Base-by-base conservation (phyloP, 2,329 filamentous ascomycete genomes). In the Nigrospora sphaerica region DNA sequence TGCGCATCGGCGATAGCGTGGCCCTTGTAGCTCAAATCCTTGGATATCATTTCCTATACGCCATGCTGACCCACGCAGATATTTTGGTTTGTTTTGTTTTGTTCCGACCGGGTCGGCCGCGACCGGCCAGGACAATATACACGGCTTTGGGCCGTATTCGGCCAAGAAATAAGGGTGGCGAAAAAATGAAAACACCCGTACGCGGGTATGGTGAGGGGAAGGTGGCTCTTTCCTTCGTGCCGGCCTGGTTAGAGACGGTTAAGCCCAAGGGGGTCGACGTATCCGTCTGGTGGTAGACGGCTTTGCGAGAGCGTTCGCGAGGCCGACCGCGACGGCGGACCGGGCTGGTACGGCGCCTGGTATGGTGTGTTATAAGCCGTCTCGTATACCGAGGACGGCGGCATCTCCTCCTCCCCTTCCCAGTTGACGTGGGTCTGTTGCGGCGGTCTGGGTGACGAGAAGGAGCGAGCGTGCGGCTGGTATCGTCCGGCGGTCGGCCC, bases 201-300 rank as follows among this genome's bases (percentile, higher is more conserved):
- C 23, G 23, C 23, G 23, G 10, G 23, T 28, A 9, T 28, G 23
- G 23, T 10, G 5, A 9, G 52, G 52, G 42, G 38, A 51, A 32
- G 56, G 56, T 2, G 7, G 23, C 50, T 19, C 52, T 55, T 32
- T 54, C 47, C 33, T 52, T 46, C 23, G 7, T 28, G 23, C 23
- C 4, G 7, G 7, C 23, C 6, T 28, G 23, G 23, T 66, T 63
- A 76, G 67, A 78, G 72, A 55, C 70, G 68, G 60, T 81, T 79
- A 74, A 80, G 78, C 46, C 68, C 73, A 18, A 80, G 62, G 3
- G 77, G 76, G 55, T 80, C 76, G 61, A 77, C 71, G 45, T 69
- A 64, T 41, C 70, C 67, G 39, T 66, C 42, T 12, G 42, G 42
- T 4, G 32, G 17, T 33, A 17, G 40, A 11, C 40, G 23, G n/a